A percentile compares a stretch with the other conserved stretches of the same genome.
Evolutionary conservation across 1,284 basidiomycete species (phyloP).

Genomic region (Ganoderma sp.): DNA sequence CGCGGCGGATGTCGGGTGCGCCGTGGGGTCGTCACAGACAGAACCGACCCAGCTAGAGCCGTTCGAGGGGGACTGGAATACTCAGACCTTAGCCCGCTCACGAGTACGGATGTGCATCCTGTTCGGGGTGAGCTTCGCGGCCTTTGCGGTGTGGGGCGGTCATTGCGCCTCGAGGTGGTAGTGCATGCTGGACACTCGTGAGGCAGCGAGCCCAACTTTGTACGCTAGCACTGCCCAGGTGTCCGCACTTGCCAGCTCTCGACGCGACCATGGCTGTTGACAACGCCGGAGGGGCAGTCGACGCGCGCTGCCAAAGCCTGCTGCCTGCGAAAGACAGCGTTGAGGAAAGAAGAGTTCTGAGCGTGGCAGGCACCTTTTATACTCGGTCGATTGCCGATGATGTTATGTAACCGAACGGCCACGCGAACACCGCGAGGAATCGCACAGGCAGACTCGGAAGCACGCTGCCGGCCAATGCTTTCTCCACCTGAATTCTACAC

Average conservation of each 20-base stretch:
- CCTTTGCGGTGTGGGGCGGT: conserved; percentile 26
- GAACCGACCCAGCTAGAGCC: conserved; percentile 20
- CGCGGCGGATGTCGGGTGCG: conserved; percentile 22
- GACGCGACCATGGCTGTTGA: not conserved
- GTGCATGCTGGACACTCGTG: not conserved
- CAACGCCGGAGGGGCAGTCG: not conserved
- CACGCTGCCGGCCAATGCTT: too few species aligned
- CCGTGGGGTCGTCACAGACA: conserved; percentile 21
- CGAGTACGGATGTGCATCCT: conserved; percentile 26
- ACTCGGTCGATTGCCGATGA: not conserved
- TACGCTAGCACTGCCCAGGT: not conserved
- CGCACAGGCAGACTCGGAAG: too few species aligned
- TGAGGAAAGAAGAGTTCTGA: too few species aligned
- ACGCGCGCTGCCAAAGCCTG: not conserved
- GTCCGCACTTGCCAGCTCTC: conserved; percentile 3
- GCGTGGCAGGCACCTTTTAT: not conserved
- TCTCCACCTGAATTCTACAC: too few species aligned
- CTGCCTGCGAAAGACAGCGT: conserved; percentile 3
- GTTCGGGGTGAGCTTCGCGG: conserved; percentile 30
- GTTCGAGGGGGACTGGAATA: conserved; percentile 21
- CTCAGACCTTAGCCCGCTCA: conserved; percentile 28
- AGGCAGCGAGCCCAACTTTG: not conserved
- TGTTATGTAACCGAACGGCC: too few species aligned
- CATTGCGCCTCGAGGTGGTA: not conserved
- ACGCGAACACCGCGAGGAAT: not conserved